phyloP scores from a whole-genome alignment of 2,329 filamentous ascomycete species.

The Periconia sp. region DNA sequence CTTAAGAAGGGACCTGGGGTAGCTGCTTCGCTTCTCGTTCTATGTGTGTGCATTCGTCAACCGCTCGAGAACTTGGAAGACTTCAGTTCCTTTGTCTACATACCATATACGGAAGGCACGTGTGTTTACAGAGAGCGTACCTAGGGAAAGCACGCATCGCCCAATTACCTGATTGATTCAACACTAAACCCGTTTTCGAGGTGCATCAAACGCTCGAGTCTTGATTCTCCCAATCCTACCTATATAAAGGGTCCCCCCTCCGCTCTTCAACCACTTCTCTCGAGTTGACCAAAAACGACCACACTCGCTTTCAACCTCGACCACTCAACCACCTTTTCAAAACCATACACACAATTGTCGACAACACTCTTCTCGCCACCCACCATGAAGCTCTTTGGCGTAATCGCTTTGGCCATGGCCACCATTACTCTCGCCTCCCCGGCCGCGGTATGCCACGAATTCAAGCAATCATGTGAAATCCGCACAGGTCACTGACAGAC shows the following conservation, averaged over 20 bases:
- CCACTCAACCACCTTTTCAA: background rate
- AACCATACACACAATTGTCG: background rate
- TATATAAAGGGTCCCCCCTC: background rate
- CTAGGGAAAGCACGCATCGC: too few species aligned
- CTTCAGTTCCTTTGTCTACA: too few species aligned
- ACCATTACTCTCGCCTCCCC: conserved; percentile 26
- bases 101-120: background rate
- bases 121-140: too few species aligned
- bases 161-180: too few species aligned
- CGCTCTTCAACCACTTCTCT: background rate
- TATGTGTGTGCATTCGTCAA: background rate
- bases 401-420: conserved; percentile 20
- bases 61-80: too few species aligned
- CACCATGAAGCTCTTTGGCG: conserved; percentile 27
- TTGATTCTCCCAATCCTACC: too few species aligned
- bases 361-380: too few species aligned
- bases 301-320: background rate
- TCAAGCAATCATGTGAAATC: background rate
- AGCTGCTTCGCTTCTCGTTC: background rate
- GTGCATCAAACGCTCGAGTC: too few species aligned
- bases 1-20: conserved; percentile 5
- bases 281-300: too few species aligned
- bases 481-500: background rate
- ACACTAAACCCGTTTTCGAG: too few species aligned
- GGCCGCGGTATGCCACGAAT: conserved; percentile 20